Base-by-base conservation (phyloP, 169 alveolate species). In the Plasmodium sp. region DNA sequence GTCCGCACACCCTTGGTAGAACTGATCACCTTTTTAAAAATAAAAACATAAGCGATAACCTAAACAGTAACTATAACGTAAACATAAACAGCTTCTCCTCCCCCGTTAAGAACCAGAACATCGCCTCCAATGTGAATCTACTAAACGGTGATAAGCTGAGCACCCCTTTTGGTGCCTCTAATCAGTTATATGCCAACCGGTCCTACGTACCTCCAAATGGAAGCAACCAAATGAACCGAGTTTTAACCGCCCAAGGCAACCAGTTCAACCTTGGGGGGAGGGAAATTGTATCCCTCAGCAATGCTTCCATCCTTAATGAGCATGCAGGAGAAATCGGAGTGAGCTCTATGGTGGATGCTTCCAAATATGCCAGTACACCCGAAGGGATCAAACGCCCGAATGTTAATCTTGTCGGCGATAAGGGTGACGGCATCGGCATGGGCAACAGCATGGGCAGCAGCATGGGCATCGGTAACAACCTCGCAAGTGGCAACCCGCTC, bases 1-100 rank as follows among this genome's bases (percentile, higher is more conserved):
- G 4, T 36, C 41, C 41, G 2, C 77, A 54, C 31, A 34, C 84
- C 67, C 27, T 41, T 22, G 67, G 14, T 77, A 86, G 31, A 54
- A 86, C 48, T 39, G 85, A 86, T 6, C 16, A 75, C 36, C 9
- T 31, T 16, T 34, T 75, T 3, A 86, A 86, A 77, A 86, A 86
- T 71, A 86, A 86, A 74, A 86, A 86, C 36, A 18, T 81, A 81
- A 74, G 58, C 45, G 74, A 62, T 27, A 90, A 74, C 54, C 10
- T 80, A 80, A 88, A 58, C 67, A 27, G 71, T 16, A 81, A 67
- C 77, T 67, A 22, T 39, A 75, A 31, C 43, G 43, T 33, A 72
- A 84, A 31, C 34, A 41, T 48, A 45, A 84, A 48, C 75, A 43
- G 36, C 73, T 72, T 72, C 5, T 9, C 33, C 58, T n/a, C 93